Conservation (phyloP, 441 rosid species). For the Brassica hybrid region DNA sequence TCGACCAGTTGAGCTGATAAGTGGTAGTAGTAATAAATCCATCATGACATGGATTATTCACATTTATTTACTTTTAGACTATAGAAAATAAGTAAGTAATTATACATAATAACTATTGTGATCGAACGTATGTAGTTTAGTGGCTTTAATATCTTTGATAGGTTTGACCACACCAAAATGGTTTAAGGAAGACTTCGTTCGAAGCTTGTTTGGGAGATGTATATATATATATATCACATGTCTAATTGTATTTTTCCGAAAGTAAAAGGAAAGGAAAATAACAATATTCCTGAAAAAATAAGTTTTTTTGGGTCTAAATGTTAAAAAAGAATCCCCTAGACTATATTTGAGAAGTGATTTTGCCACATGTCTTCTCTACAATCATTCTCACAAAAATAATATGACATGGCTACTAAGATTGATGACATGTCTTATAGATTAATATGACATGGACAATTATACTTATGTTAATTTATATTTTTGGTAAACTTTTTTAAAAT, state of each 20-base stretch:
- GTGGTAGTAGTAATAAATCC: background rate
- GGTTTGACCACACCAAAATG: background rate
- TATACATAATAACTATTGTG: background rate
- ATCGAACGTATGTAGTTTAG: background rate
- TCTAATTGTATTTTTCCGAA: background rate
- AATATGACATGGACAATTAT: no score
- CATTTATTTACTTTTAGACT: background rate
- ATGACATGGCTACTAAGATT: no score
- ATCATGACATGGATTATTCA: background rate
- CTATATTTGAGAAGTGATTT: no score
- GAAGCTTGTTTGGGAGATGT: background rate
- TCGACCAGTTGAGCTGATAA: conserved; percentile 3
- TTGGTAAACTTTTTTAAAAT: no score
- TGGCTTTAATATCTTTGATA: background rate
- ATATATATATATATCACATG: background rate
- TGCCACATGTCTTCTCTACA: no score
- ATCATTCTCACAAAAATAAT: no score
- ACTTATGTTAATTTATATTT: no score
- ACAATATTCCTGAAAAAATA: background rate
- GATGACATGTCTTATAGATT: no score
- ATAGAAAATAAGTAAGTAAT: background rate
- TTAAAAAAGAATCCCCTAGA: no score
- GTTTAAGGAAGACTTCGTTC: background rate
- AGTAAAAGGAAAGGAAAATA: background rate
- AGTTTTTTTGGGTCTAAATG: no score